Percentiles rank a stretch among this genome's conserved stretches.
Evolutionary conservation across 2,329 filamentous ascomycete genomes (phyloP).

Genomic region (Calonectria crousiana): DNA sequence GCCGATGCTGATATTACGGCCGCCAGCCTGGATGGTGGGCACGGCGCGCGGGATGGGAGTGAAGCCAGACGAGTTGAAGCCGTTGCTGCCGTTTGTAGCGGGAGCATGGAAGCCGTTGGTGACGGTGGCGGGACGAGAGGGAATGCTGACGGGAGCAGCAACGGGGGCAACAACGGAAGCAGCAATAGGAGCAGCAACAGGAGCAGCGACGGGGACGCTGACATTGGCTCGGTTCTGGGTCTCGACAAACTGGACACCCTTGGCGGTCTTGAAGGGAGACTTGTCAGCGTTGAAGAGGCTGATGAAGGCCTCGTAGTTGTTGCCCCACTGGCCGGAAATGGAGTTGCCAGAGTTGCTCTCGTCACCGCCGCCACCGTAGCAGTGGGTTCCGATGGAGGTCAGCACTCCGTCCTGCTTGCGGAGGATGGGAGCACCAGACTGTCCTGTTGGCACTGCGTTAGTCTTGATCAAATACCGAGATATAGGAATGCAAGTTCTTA

Average conservation of each 20-base stretch:
- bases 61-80: not conserved
- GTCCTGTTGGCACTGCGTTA: slow-evolving; percentile 34
- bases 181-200: not conserved
- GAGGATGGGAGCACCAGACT: slow-evolving; percentile 45
- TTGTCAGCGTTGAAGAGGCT: slow-evolving; percentile 19
- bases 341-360: slow-evolving; percentile 44
- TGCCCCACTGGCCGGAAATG: slow-evolving; percentile 37
- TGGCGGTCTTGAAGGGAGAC: slow-evolving; percentile 9
- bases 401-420: slow-evolving; percentile 15
- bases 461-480: too few species aligned
- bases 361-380: slow-evolving; percentile 35
- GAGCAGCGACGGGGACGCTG: not conserved
- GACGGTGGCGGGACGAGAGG: not conserved
- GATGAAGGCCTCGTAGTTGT: slow-evolving; percentile 35
- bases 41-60: not conserved
- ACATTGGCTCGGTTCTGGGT: not conserved
- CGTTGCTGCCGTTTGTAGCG: not conserved
- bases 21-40: not conserved
- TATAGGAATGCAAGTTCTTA: slow-evolving; percentile 22
- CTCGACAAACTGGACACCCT: slow-evolving; percentile 13
- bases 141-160: not conserved
- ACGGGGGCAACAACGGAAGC: not conserved
- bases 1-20: not conserved
- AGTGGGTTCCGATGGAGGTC: slow-evolving; percentile 45
- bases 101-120: not conserved